Conservation (phyloP, 106 monocot species). For the Allium fistulosum region DNA sequence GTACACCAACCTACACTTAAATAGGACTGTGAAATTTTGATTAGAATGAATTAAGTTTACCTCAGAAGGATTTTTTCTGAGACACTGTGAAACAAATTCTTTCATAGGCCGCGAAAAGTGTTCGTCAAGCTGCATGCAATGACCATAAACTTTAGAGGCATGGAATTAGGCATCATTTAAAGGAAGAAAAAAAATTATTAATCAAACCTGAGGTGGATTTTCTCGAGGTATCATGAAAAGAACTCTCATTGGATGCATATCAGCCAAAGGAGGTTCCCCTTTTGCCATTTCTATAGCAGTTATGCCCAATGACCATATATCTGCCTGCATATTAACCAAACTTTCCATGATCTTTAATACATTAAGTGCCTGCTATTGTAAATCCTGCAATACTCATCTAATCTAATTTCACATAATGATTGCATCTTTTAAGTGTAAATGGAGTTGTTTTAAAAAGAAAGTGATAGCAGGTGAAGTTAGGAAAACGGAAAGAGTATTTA, state of each 20-base stretch:
- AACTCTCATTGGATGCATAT: constrained; percentile 98
- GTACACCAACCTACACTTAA: neutral
- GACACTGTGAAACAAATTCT: constrained; percentile 88
- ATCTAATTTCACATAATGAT: no score
- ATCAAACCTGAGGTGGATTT: constrained; percentile 92
- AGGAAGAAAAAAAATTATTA: neutral
- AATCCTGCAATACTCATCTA: no score
- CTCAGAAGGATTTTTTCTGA: constrained; percentile 83
- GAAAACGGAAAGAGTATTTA: no score
- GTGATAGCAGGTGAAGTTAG: no score
- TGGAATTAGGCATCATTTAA: neutral
- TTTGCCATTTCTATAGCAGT: constrained; percentile 99
- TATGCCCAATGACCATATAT: constrained; percentile 99
- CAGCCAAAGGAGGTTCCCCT: constrained; percentile 95
- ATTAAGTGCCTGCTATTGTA: no score
- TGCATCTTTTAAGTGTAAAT: no score
- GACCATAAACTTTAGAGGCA: constrained; percentile 1
- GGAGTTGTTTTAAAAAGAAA: no score
- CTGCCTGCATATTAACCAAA: constrained; percentile 55
- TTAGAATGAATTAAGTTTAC: constrained; percentile 26
- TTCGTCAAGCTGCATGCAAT: constrained; percentile 76
- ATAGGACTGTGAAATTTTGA: neutral
- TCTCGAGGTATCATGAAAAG: constrained; percentile 99
- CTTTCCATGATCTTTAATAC: no score
- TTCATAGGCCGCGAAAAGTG: constrained; percentile 92